A percentile compares a stretch with the other conserved stretches of the same genome.
Conservation (phyloP, 169 alveolate species). For the Cryptosporidium tyzzeri region DNA sequence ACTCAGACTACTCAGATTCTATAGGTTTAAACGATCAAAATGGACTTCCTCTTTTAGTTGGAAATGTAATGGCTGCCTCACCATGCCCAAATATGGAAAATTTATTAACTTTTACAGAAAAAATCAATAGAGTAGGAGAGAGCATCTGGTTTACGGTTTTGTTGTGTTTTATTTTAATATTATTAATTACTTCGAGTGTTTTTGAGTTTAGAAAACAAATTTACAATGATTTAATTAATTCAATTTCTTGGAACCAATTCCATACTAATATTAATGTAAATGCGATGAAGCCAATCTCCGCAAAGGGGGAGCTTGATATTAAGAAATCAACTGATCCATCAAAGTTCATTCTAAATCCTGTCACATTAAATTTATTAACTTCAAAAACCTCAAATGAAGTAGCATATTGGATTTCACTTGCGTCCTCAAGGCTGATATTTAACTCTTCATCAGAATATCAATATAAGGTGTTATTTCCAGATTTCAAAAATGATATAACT, state of each 20-base stretch:
- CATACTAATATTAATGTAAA: conserved; percentile 15
- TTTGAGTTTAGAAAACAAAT: conserved; percentile 21
- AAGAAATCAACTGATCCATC: not conserved
- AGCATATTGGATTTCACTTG: conserved; percentile 48
- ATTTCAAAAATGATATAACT: not conserved
- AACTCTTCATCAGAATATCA: conserved; percentile 32
- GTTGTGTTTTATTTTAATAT: not conserved
- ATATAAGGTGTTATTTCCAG: conserved; percentile 21
- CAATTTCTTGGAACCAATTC: conserved; percentile 50
- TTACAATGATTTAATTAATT: conserved; percentile 3
- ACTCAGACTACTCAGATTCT: conserved; percentile 27
- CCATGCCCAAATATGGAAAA: conserved; percentile 71
- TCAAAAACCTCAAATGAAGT: conserved; percentile 34
- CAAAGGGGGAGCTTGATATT: not conserved
- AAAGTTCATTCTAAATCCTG: conserved; percentile 7
- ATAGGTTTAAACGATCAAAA: conserved; percentile 44
- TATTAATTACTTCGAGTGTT: conserved; percentile 1
- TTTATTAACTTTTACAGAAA: conserved; percentile 66
- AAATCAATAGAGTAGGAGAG: conserved; percentile 36
- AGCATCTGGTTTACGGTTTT: conserved; percentile 62
- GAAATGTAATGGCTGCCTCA: conserved; percentile 60
- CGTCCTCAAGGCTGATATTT: conserved; percentile 10
- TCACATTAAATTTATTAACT: not conserved
- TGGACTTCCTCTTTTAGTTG: conserved; percentile 58
- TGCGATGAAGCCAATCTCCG: conserved; percentile 31